Conservation (phyloP, 148 eudicot genomes). For the Fagopyrum tataricum region DNA sequence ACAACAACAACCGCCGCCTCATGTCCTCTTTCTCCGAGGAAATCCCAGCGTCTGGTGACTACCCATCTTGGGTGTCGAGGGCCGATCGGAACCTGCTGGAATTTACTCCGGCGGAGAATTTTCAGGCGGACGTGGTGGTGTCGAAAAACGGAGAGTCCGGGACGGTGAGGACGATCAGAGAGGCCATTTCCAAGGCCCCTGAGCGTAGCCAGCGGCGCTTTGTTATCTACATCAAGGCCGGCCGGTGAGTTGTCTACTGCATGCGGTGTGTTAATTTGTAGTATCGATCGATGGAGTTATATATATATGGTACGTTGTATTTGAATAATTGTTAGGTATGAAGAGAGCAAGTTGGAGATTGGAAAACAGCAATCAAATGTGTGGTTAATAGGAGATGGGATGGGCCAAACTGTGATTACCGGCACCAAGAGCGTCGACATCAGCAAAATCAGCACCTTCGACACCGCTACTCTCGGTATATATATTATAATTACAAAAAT, state of each 20-base stretch:
- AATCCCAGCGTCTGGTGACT: background rate
- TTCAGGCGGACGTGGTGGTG: conserved; percentile 14
- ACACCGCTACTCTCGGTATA: conserved; percentile 26
- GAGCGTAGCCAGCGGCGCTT: background rate
- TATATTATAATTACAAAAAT: too few relatives aligned
- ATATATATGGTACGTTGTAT: too few relatives aligned
- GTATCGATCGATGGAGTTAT: background rate
- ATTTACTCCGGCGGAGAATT: background rate
- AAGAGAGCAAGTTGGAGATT: conserved; percentile 13
- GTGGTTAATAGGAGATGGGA: conserved; percentile 28
- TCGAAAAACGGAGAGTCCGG: background rate
- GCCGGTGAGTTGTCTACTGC: background rate
- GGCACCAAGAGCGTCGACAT: conserved; percentile 13
- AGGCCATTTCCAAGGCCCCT: conserved; percentile 2
- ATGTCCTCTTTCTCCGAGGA: background rate
- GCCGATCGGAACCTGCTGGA: background rate
- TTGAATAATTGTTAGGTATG: conserved; percentile 6
- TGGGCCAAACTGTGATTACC: conserved; percentile 16
- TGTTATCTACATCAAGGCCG: conserved; percentile 9
- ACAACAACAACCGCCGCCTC: conserved; percentile 1
- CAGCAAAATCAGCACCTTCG: conserved; percentile 4
- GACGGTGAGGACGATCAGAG: background rate
- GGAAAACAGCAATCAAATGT: conserved; percentile 10
- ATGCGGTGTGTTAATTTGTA: background rate
- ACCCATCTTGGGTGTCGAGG: conserved; percentile 8